These are phyloP conservation scores for Fagus crenata DNA, from an alignment of 306 rosid species.

Conservation along the genomic window DNA sequence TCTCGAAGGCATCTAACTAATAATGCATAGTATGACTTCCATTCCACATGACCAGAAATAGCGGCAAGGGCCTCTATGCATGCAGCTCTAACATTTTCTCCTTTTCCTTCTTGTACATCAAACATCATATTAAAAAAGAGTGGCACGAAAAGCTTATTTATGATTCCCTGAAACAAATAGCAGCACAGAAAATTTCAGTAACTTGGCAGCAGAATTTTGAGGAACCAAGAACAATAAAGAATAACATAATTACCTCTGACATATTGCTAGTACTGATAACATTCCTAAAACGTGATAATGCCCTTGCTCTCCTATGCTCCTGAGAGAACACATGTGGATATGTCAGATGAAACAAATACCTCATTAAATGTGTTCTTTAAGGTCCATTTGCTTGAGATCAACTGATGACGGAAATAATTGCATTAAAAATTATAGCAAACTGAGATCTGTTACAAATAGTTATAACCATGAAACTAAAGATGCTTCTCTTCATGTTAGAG, in stretches of 20 bases:
- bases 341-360: conserved; percentile 7
- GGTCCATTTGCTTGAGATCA: neutral
- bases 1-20: conserved; percentile 72
- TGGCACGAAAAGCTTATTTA: conserved; percentile 69
- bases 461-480: neutral
- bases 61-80: conserved; percentile 88
- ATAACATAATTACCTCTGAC: conserved; percentile 60
- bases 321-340: conserved; percentile 40
- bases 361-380: neutral
- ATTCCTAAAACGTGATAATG: conserved; percentile 65
- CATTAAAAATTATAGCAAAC: neutral
- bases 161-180: conserved; percentile 51
- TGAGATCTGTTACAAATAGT: neutral
- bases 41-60: conserved; percentile 72
- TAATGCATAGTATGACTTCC: conserved; percentile 80
- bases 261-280: conserved; percentile 45
- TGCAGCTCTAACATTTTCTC: conserved; percentile 72
- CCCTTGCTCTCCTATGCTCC: conserved; percentile 85
- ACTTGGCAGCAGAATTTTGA: conserved; percentile 17
- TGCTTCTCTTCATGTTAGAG: neutral
- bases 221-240: conserved; percentile 13
- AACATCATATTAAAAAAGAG: conserved; percentile 77
- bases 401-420: neutral
- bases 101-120: conserved; percentile 66
- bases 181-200: conserved; percentile 28